A percentile compares a stretch with the other conserved stretches of the same genome.
Evolutionary conservation across 73 alveolate genomes (phyloP).

Genomic region (Paramecium sexaurelia): DNA sequence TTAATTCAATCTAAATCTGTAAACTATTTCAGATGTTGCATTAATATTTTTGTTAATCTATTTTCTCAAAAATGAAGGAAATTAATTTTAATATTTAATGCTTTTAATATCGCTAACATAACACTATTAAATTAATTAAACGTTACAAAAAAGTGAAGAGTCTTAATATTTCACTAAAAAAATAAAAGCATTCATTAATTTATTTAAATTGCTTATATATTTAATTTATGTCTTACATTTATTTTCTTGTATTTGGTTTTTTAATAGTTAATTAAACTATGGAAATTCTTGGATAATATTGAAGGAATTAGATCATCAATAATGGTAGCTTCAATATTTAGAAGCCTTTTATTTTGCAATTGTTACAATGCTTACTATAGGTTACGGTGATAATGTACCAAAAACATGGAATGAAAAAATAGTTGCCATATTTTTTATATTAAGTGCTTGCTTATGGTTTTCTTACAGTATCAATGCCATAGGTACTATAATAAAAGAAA

Average conservation of each 20-base stretch:
- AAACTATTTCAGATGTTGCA: neutral
- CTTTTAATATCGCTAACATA: neutral
- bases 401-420: constrained; percentile 60
- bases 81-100: neutral
- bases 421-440: constrained; percentile 1
- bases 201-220: neutral
- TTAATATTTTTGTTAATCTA: neutral
- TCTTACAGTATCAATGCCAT: constrained; percentile 37
- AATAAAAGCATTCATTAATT: neutral
- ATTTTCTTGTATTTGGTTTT: constrained; percentile 37
- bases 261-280: neutral
- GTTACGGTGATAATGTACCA: constrained; percentile 65
- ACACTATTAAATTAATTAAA: neutral
- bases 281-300: constrained; percentile 26
- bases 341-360: constrained; percentile 65
- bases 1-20: neutral
- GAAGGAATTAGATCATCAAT: neutral
- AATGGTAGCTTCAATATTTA: constrained; percentile 61
- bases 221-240: constrained; percentile 7
- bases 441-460: constrained; percentile 61
- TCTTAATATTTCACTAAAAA: neutral
- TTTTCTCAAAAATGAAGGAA: neutral
- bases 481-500: constrained; percentile 50
- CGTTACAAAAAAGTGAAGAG: neutral
- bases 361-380: constrained; percentile 64